Percentiles rank a stretch among this genome's conserved stretches.
Evolutionary conservation across 495 filamentous ascomycete genomes (phyloP).

Genomic region (Pyrenula aspistea): DNA sequence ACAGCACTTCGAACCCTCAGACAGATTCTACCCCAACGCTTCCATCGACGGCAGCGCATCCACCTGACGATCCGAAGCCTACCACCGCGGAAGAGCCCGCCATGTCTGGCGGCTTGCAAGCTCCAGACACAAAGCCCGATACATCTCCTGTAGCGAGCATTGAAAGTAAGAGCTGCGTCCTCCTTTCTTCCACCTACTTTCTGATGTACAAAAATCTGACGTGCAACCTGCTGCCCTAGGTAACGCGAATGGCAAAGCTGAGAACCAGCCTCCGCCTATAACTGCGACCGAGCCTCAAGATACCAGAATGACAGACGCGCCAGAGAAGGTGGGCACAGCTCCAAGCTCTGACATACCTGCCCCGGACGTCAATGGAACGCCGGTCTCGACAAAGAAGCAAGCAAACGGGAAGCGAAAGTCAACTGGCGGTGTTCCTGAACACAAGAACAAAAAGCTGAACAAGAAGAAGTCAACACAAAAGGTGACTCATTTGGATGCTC

Average conservation of each 20-base stretch:
- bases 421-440: constrained; percentile 46
- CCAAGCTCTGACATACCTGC: constrained; percentile 9
- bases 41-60: not conserved
- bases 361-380: constrained; percentile 31
- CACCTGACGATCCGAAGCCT: not conserved
- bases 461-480: constrained; percentile 68
- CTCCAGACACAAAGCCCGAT: not conserved
- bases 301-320: constrained; percentile 17
- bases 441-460: constrained; percentile 69
- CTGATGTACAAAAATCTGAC: not conserved
- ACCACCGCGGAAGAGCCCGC: not conserved
- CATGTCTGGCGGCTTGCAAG: not conserved
- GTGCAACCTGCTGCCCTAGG: not conserved
- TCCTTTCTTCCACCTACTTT: not conserved
- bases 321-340: constrained; percentile 8
- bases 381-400: constrained; percentile 31
- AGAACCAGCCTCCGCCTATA: constrained; percentile 1
- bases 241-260: not conserved
- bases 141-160: not conserved
- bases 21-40: not conserved
- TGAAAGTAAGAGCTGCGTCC: not conserved
- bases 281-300: constrained; percentile 18
- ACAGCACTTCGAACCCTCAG: not conserved
- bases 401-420: constrained; percentile 51
- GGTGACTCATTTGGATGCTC: constrained; percentile 59